Percentiles rank a stretch among this genome's conserved stretches.
Evolutionary conservation across 495 filamentous ascomycete genomes (phyloP).

Genomic region (Geopyxis carbonaria): DNA sequence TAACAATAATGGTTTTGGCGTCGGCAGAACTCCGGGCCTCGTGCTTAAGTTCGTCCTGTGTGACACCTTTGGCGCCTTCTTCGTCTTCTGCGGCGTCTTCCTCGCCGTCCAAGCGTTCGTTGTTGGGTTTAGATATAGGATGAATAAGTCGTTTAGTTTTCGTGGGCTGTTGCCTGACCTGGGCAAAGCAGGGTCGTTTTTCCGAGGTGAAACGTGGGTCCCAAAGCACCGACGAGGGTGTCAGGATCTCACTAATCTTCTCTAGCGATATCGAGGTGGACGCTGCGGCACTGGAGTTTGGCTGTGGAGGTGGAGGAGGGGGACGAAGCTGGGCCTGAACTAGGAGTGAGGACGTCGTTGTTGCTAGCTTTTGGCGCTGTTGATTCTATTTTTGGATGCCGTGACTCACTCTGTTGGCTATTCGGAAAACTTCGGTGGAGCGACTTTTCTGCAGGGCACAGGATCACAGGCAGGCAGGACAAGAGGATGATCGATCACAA

Average conservation of each 20-base stretch:
- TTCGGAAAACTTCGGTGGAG: too few relatives aligned
- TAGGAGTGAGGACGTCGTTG: conserved; percentile 4
- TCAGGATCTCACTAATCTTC: too few relatives aligned
- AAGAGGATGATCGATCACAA: too few relatives aligned
- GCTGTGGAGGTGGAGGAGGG: conserved; percentile 3
- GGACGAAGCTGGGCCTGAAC: neutral
- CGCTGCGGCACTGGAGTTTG: neutral
- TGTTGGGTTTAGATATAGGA: conserved; percentile 13
- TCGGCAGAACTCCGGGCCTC: conserved; percentile 6
- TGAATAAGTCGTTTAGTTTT: neutral
- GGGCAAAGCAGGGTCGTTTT: conserved; percentile 17
- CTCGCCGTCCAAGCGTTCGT: conserved; percentile 4
- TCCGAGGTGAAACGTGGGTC: conserved; percentile 26
- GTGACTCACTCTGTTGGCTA: too few relatives aligned
- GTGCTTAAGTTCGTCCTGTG: conserved; percentile 12
- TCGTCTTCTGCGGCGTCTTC: conserved; percentile 8
- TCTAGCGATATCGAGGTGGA: too few relatives aligned
- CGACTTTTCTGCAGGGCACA: too few relatives aligned
- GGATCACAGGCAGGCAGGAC: too few relatives aligned
- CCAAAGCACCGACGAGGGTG: conserved; percentile 32
- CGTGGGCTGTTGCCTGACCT: conserved; percentile 3
- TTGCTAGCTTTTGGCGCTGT: neutral
- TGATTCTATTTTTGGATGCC: neutral
- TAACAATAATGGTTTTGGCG: conserved; percentile 2
- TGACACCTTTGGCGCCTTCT: too few relatives aligned